Percentiles rank a stretch among this genome's conserved stretches.
Evolutionary conservation across 164 flowering plant species (phyloP).

Genomic region (Tinospora cordifolia): DNA sequence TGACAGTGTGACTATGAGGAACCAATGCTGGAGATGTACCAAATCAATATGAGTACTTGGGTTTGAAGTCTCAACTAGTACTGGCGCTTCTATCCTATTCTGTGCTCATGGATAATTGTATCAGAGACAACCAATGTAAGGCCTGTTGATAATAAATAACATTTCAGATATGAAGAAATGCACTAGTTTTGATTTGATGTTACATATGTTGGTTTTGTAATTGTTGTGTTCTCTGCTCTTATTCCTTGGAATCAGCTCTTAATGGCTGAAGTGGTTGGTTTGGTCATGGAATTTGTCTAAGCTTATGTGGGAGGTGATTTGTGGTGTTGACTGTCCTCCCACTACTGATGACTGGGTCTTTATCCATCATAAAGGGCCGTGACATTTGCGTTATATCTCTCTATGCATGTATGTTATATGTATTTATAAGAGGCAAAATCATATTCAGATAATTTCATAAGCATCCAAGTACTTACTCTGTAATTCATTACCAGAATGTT

Average conservation of each 20-base stretch:
- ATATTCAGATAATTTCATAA: no score
- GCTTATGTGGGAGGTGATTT: no score
- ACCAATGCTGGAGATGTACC: background rate
- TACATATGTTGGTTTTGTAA: background rate
- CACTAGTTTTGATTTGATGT: background rate
- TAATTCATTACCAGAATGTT: no score
- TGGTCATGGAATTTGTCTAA: no score
- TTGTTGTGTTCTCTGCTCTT: background rate
- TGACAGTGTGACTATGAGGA: background rate
- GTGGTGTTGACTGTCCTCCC: no score
- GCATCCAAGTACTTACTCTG: no score
- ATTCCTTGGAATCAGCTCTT: background rate
- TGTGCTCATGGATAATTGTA: background rate
- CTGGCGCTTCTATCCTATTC: background rate
- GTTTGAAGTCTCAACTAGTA: background rate
- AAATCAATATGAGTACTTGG: background rate
- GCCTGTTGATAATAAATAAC: background rate
- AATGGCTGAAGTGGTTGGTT: no score
- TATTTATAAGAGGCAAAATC: no score
- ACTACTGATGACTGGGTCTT: no score
- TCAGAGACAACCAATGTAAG: background rate
- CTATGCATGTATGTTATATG: no score
- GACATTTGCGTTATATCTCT: no score
- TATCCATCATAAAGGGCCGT: no score
- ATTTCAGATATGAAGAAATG: background rate